These are phyloP conservation scores for Crinitomyces ghanaensis DNA, from an alignment of 805 yeast species.

Conservation along the genomic window DNA sequence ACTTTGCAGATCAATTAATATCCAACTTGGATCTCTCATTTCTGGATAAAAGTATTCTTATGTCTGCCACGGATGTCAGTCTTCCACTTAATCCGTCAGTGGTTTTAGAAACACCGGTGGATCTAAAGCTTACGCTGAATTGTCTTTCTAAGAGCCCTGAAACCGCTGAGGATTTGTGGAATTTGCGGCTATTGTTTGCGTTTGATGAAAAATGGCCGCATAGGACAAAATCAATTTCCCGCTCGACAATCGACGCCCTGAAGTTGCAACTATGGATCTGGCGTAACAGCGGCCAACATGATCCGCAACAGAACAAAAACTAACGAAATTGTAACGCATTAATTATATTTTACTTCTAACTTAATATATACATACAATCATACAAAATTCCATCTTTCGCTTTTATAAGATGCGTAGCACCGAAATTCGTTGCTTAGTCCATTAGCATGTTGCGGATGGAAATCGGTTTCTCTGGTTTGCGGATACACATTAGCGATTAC, in stretches of 20 bases:
- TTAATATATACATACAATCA: too few species aligned
- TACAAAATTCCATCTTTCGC: slow-evolving; percentile 50
- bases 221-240: slow-evolving; percentile 6
- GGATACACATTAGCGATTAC: slow-evolving; percentile 54
- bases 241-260: too few species aligned
- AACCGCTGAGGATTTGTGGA: slow-evolving; percentile 48
- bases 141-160: slow-evolving; percentile 33
- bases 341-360: too few species aligned
- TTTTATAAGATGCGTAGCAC: slow-evolving; percentile 72
- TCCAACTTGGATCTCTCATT: too few species aligned
- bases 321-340: too few species aligned
- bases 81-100: too few species aligned
- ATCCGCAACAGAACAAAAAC: too few species aligned
- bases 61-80: too few species aligned
- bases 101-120: slow-evolving; percentile 36
- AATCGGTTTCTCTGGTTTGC: slow-evolving; percentile 50
- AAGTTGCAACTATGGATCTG: too few species aligned
- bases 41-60: too few species aligned
- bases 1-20: too few species aligned
- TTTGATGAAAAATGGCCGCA: slow-evolving; percentile 42
- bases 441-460: slow-evolving; percentile 69
- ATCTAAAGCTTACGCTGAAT: slow-evolving; percentile 43
- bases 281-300: too few species aligned
- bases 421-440: slow-evolving; percentile 82
- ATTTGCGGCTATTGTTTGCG: slow-evolving; percentile 47